phyloP scores from a whole-genome alignment of 768 basidiomycete species.

The Boletus sensibilis region DNA sequence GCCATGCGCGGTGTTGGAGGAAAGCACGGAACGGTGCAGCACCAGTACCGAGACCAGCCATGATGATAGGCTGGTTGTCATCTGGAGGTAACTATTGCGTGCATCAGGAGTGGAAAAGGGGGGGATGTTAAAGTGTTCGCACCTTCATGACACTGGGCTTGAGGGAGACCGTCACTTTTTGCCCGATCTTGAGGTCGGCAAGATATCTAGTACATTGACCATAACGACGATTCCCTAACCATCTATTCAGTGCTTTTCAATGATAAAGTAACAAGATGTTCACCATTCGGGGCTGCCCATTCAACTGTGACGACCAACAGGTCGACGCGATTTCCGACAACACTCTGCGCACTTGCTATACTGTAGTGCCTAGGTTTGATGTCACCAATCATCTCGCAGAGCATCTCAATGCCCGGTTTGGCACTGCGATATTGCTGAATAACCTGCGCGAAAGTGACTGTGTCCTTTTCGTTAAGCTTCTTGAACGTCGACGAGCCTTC shows the following conservation, averaged over 20 bases:
- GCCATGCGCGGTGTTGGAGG: conserved; percentile 90
- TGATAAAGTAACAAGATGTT: conserved; percentile 21
- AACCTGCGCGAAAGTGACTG: conserved; percentile 89
- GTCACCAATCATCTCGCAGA: conserved; percentile 89
- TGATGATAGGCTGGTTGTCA: conserved; percentile 87
- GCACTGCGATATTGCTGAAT: conserved; percentile 75
- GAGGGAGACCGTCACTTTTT: conserved; percentile 95
- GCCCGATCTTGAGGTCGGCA: conserved; percentile 75
- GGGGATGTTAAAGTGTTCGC: conserved; percentile 15
- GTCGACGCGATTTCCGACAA: conserved; percentile 93
- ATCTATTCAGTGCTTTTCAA: conserved; percentile 4
- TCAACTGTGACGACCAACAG: conserved; percentile 95
- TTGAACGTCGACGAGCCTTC: conserved; percentile 94
- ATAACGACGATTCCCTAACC: conserved; percentile 66
- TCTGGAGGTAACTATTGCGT: conserved; percentile 70
- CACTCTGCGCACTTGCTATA: conserved; percentile 94
- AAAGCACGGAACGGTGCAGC: conserved; percentile 99
- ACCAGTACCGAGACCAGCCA: conserved; percentile 98
- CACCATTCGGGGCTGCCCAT: conserved; percentile 84
- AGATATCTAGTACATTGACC: conserved; percentile 98
- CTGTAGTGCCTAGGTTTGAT: conserved; percentile 98
- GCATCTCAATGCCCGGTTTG: conserved; percentile 74
- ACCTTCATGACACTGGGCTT: conserved; percentile 99
- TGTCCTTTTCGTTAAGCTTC: conserved; percentile 93
- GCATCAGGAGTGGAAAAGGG: conserved; percentile 7